phyloP scores from a whole-genome alignment of 345 rosid species.

The Lenwebbia sp. region DNA sequence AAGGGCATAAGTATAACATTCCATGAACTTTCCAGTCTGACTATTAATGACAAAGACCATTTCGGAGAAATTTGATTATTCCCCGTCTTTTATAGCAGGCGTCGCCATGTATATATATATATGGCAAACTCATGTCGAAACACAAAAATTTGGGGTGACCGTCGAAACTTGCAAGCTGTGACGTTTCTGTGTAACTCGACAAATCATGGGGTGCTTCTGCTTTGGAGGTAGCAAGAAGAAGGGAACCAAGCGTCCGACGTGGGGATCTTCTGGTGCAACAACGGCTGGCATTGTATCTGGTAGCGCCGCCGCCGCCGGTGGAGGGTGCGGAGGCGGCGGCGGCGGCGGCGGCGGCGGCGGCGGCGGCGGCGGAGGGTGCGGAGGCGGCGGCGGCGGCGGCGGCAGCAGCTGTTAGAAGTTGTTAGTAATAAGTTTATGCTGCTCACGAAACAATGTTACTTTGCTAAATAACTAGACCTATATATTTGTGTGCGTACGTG shows the following conservation, averaged over 20 bases:
- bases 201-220: not conserved
- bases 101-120: not conserved
- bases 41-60: not conserved
- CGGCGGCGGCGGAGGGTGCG: not conserved
- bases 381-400: not conserved
- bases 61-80: not conserved
- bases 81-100: not conserved
- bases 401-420: not conserved
- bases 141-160: not conserved
- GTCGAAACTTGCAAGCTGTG: not conserved
- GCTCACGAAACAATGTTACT: not conserved
- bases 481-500: not conserved
- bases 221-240: not conserved
- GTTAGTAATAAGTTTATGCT: not conserved
- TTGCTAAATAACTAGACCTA: not conserved
- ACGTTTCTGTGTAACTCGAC: not conserved
- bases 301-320: too few relatives aligned
- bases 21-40: not conserved
- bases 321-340: not conserved
- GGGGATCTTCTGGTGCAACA: not conserved
- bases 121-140: not conserved
- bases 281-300: not conserved
- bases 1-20: not conserved
- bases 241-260: not conserved
- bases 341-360: accelerated